Percentiles rank a stretch among this genome's conserved stretches.
Evolutionary conservation across 106 monocot species (phyloP).

Genomic region (Dendrobium huoshanense): DNA sequence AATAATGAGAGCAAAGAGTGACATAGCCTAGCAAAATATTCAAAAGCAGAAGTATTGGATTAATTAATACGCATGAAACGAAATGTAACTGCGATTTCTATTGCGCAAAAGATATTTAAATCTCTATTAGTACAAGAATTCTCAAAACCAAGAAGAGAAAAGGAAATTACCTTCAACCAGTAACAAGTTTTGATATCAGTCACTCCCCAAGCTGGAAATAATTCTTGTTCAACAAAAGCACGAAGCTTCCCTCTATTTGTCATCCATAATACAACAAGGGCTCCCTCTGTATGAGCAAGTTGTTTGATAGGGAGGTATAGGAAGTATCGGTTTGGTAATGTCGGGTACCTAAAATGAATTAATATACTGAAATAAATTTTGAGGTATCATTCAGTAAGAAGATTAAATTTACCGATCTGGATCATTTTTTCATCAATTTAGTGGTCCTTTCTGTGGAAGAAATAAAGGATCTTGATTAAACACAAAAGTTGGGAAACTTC

Average conservation of each 20-base stretch:
- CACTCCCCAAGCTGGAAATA: constrained; percentile 90
- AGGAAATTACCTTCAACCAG: constrained; percentile 74
- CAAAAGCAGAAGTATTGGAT: not conserved
- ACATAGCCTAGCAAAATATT: not conserved
- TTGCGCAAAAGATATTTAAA: not conserved
- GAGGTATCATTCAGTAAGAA: not conserved
- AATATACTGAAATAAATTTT: not conserved
- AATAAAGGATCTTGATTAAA: too few species aligned
- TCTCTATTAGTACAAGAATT: not conserved
- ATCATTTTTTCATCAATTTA: too few species aligned
- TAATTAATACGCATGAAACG: not conserved
- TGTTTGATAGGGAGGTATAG: constrained; percentile 73
- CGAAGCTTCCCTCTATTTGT: constrained; percentile 81
- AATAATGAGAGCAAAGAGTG: not conserved
- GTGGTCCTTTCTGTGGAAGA: too few species aligned
- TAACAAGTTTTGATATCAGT: constrained; percentile 38
- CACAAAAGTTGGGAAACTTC: too few species aligned
- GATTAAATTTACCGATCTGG: not conserved
- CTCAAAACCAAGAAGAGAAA: not conserved
- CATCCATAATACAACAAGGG: constrained; percentile 85
- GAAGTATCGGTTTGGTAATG: constrained; percentile 73
- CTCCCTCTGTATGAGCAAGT: constrained; percentile 76
- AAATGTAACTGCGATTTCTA: not conserved
- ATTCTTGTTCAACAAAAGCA: constrained; percentile 70
- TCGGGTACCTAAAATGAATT: constrained; percentile 68